Evolutionary conservation across 805 yeast species (phyloP).

Genomic region (Saccharomycopsis oosterbeekiorum): DNA sequence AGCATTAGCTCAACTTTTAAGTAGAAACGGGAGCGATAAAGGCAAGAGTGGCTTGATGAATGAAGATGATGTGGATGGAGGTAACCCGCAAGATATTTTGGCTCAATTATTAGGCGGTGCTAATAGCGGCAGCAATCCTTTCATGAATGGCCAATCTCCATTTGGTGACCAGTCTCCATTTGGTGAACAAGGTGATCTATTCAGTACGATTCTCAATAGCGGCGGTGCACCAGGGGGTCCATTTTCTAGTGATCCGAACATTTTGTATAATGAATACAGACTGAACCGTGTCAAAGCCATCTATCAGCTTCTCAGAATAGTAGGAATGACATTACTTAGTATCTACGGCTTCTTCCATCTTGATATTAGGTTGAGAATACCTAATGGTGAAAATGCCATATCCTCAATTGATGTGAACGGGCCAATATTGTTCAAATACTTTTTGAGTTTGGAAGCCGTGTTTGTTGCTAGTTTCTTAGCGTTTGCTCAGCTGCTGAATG

Average conservation of each 20-base stretch:
- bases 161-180: neutral
- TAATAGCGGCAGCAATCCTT: neutral
- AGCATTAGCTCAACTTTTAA: neutral
- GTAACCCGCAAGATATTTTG: neutral
- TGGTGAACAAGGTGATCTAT: neutral
- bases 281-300: constrained; percentile 13
- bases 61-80: neutral
- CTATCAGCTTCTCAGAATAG: constrained; percentile 6
- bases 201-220: neutral
- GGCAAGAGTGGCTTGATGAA: neutral
- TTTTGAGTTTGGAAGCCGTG: constrained; percentile 6
- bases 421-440: constrained; percentile 4
- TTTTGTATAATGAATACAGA: constrained; percentile 5
- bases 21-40: neutral
- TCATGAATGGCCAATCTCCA: neutral
- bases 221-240: neutral
- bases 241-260: neutral
- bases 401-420: neutral
- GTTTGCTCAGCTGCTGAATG: constrained; percentile 2
- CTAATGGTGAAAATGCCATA: neutral
- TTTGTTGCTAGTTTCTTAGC: constrained; percentile 5
- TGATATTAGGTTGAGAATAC: neutral
- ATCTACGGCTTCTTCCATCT: constrained; percentile 4
- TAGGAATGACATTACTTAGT: constrained; percentile 1
- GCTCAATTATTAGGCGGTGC: neutral